Conservation (phyloP, 257 asterid genomes). For the Eucommia ulmoides region DNA sequence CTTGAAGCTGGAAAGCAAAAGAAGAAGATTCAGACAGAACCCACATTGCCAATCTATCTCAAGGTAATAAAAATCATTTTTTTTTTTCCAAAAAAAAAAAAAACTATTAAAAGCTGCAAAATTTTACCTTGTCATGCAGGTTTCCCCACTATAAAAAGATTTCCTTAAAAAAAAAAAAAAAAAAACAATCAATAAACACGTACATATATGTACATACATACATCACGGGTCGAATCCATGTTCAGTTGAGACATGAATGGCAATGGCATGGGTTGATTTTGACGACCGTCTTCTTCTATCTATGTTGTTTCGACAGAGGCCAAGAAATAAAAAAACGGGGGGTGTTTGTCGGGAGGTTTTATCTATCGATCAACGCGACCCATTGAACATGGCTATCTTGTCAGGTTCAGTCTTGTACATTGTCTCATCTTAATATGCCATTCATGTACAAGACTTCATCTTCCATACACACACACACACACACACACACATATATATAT, state of each 20-base stretch:
- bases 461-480: no score
- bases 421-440: slow-evolving; percentile 47
- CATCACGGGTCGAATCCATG: no score
- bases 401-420: slow-evolving; percentile 97
- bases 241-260: no score
- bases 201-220: not conserved
- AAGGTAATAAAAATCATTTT: slow-evolving; percentile 46
- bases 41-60: slow-evolving; percentile 79
- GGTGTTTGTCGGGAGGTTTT: no score
- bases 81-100: no score
- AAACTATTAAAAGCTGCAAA: no score
- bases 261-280: no score
- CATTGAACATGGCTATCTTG: slow-evolving; percentile 40
- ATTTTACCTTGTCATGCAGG: no score
- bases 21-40: slow-evolving; percentile 68
- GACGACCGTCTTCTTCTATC: no score
- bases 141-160: no score
- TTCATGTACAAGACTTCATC: slow-evolving; percentile 76
- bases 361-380: slow-evolving; percentile 38
- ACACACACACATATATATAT: no score
- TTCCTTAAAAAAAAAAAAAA: no score
- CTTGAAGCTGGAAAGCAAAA: slow-evolving; percentile 65
- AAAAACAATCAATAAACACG: not conserved
- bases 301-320: slow-evolving; percentile 61
- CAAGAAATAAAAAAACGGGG: slow-evolving; percentile 38